Base-by-base conservation (phyloP, 129 eudicot species). In the Oenanthe sinensis region DNA sequence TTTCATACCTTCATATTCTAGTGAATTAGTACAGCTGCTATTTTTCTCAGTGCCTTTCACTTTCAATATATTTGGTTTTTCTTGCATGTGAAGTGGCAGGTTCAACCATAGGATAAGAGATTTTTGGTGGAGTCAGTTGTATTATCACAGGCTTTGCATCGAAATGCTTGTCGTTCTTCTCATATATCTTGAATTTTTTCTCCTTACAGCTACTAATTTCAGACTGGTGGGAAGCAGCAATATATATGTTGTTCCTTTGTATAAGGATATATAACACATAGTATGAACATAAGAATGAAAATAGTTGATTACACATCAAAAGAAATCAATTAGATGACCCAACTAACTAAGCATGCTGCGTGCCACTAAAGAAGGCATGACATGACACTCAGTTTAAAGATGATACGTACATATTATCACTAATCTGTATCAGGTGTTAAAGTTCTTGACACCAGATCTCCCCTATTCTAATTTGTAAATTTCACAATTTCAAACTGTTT, bases 21-120 rank as follows among this genome's bases (percentile, higher is more conserved):
- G 58, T 15, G 46, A 24, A 10, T 52, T 52, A 22, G 7, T 20
- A 86, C 97, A 91, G 63, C 82, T 94, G 98, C 93, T 94, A 86
- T 78, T 26, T 60, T 62, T 62, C 37, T 62, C 69, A 24, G 69
- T 62, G 69, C 69, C 69, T 24, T 49, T 58, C 68, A 58, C 14
- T 58, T 2, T 22, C 8, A 30, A 22, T 58, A 58, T 1, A 8
- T 58, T 0, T 58, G 68, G 2, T 58, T 58, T 8, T 58, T n/a
- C 68, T 19, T 54, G 4, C 16, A 7, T 58, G 33, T n/a, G n/a
- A 58, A 58, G 14, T n/a, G 30, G 33, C 26, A 14, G n/a, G 30
- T 71, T 22, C 50, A 43, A 72, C 11, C 1, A 7, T 19, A 22
- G 26, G 30, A 0, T 15, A 22, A 2, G 33, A n/a, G 52, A 22